These are phyloP conservation scores for Camellia lanceoleosa DNA, from an alignment of 148 eudicot species.

Conservation along the genomic window DNA sequence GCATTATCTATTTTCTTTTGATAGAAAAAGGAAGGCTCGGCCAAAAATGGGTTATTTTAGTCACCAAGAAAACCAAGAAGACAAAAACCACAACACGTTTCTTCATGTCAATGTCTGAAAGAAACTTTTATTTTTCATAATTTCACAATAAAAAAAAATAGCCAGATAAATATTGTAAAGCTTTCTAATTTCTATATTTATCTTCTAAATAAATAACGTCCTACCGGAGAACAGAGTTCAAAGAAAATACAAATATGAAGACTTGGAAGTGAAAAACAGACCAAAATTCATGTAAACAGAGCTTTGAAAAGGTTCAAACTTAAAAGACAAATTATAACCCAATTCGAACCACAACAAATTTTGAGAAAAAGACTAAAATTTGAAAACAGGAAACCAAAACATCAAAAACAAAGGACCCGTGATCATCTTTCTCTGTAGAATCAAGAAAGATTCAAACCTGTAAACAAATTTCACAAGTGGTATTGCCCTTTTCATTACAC, in stretches of 20 bases:
- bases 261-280: background rate
- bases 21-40: conserved; percentile 2
- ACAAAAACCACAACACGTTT: background rate
- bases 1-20: background rate
- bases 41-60: background rate
- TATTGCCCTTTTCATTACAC: conserved; percentile 95
- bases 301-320: background rate
- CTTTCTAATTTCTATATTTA: background rate
- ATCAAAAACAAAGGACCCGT: conserved; percentile 2
- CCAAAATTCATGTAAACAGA: background rate
- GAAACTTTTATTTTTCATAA: background rate
- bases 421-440: conserved; percentile 6
- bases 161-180: background rate
- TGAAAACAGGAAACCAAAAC: background rate
- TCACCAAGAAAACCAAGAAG: background rate
- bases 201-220: background rate
- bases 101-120: background rate
- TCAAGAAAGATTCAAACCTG: conserved; percentile 58
- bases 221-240: conserved; percentile 1
- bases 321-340: background rate
- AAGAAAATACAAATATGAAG: background rate
- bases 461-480: conserved; percentile 84
- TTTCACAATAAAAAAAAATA: background rate
- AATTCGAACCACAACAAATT: background rate
- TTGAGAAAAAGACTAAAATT: no score